Percentiles rank a stretch among this genome's conserved stretches.
phyloP scores from a whole-genome alignment of 2,329 filamentous ascomycete genomes.

The Piedraia hortae region DNA sequence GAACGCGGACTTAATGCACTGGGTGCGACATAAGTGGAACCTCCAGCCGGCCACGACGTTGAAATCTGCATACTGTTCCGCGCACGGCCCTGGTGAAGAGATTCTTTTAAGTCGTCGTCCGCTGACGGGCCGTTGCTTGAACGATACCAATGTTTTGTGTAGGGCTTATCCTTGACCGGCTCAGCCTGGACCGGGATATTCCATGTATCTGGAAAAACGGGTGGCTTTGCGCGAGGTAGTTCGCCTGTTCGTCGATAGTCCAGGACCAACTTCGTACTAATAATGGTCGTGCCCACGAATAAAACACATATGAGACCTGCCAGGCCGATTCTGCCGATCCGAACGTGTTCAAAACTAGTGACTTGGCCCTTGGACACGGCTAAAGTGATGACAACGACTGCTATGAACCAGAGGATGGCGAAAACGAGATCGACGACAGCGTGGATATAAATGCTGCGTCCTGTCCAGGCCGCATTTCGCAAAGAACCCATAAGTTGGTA shows the following conservation, averaged over 20 bases:
- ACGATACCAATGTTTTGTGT: too few species aligned
- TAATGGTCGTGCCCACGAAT: slow-evolving; percentile 24
- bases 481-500: slow-evolving; percentile 33
- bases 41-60: too few species aligned
- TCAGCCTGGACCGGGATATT: too few species aligned
- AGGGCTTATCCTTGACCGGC: too few species aligned
- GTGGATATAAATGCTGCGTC: slow-evolving; percentile 33
- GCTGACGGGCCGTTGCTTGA: too few species aligned
- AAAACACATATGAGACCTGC: slow-evolving; percentile 29
- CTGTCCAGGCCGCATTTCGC: slow-evolving; percentile 29
- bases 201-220: slow-evolving; percentile 18
- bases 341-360: slow-evolving; percentile 24
- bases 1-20: too few species aligned
- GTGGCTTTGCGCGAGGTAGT: too few species aligned
- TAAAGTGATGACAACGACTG: slow-evolving; percentile 29
- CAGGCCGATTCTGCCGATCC: slow-evolving; percentile 26
- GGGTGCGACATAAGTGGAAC: too few species aligned
- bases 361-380: slow-evolving; percentile 26
- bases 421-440: slow-evolving; percentile 27
- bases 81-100: too few species aligned
- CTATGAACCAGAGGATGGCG: slow-evolving; percentile 29
- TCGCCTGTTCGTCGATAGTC: slow-evolving; percentile 29
- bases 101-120: too few species aligned
- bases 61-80: too few species aligned
- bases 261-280: slow-evolving; percentile 27